These are phyloP conservation scores for Cryptococcus sp. DNA, from an alignment of 1,284 basidiomycete species.

Conservation along the genomic window DNA sequence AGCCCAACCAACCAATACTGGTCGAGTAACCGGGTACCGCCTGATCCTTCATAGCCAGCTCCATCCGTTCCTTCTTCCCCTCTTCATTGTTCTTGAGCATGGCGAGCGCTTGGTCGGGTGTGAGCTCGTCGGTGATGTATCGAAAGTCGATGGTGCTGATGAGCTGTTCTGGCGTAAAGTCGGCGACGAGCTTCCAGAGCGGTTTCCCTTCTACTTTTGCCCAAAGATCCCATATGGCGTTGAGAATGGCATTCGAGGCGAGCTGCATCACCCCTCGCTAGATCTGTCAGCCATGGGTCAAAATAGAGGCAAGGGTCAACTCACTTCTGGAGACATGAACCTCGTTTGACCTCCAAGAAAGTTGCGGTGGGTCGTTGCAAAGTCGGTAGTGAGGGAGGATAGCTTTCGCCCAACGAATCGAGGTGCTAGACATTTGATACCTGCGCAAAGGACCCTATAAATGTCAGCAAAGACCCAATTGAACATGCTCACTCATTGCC, in stretches of 20 bases:
- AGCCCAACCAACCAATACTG: conserved; percentile 84
- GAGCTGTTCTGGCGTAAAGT: conserved; percentile 62
- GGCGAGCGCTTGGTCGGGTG: conserved; percentile 73
- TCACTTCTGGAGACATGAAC: conserved; percentile 10
- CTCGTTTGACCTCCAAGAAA: conserved; percentile 15
- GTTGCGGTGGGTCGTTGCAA: conserved; percentile 14
- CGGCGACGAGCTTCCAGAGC: conserved; percentile 50
- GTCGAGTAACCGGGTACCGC: conserved; percentile 54
- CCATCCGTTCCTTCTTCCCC: conserved; percentile 68
- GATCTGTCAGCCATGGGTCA: background rate
- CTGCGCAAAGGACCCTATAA: conserved; percentile 4
- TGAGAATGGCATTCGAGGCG: conserved; percentile 49
- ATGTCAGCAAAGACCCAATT: background rate
- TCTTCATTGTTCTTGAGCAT: conserved; percentile 68
- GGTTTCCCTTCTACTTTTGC: conserved; percentile 50
- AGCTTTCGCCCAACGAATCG: conserved; percentile 16
- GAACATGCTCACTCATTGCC: conserved; percentile 7
- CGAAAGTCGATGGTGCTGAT: conserved; percentile 73
- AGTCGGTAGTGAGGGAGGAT: conserved; percentile 9
- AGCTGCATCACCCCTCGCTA: conserved; percentile 49
- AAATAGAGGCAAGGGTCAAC: background rate
- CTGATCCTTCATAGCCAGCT: conserved; percentile 50
- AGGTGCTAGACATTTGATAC: conserved; percentile 10
- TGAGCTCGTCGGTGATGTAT: conserved; percentile 86
- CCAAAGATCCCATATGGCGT: conserved; percentile 48